Evolutionary conservation across 768 basidiomycete genomes (phyloP).

Genomic region (Sutorius australiensis): DNA sequence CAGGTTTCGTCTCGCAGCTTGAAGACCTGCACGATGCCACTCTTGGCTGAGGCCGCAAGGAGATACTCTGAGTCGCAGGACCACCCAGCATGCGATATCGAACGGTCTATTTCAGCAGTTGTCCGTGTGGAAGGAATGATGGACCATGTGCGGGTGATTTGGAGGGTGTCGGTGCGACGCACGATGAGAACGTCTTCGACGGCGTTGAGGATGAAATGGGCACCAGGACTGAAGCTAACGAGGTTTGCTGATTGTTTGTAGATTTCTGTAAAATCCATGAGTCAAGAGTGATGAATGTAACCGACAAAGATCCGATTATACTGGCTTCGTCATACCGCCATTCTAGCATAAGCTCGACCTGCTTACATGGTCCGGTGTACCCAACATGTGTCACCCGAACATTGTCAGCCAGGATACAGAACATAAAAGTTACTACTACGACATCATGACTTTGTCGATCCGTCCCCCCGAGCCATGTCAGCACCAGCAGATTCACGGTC

Average conservation of each 20-base stretch:
- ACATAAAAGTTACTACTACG: constrained; percentile 11
- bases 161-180: constrained; percentile 78
- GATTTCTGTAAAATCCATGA: constrained; percentile 85
- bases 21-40: constrained; percentile 69
- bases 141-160: constrained; percentile 78
- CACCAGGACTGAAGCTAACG: constrained; percentile 80
- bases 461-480: constrained; percentile 3
- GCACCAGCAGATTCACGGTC: constrained; percentile 14
- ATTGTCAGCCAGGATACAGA: constrained; percentile 10
- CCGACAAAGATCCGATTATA: too few relatives aligned
- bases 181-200: constrained; percentile 77
- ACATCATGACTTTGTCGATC: not conserved
- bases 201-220: constrained; percentile 81
- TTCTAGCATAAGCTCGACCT: too few relatives aligned
- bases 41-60: constrained; percentile 72
- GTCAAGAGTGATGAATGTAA: not conserved
- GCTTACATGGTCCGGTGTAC: not conserved
- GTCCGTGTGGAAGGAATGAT: constrained; percentile 53
- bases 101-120: constrained; percentile 30
- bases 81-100: constrained; percentile 79
- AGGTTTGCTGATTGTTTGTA: constrained; percentile 71
- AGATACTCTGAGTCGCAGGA: constrained; percentile 86
- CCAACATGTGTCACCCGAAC: constrained; percentile 4
- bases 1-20: constrained; percentile 78
- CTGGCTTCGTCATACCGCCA: too few relatives aligned